Percentiles rank a stretch among this genome's conserved stretches.
Conservation (phyloP, 371 early-diverging fungal genomes). For the Actinomucor elegans region DNA sequence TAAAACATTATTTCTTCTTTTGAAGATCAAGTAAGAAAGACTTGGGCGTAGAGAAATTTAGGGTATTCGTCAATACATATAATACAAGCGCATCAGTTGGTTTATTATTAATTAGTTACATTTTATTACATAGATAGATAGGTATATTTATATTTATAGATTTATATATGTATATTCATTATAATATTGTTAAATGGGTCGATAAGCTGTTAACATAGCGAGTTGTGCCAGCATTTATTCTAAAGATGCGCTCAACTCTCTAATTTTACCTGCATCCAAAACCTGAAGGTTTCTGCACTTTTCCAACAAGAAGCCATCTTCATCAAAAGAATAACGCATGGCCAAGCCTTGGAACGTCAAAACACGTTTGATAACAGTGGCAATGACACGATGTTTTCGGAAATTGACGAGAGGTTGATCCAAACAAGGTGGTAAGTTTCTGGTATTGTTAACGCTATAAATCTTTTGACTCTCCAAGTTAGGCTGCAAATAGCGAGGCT, state of each 20-base stretch:
- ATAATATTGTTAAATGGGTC: no score
- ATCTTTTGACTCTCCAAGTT: conserved; percentile 27
- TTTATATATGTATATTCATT: no score
- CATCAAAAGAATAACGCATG: conserved; percentile 55
- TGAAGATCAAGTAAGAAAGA: no score
- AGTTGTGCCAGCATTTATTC: no score
- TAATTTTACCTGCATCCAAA: conserved; percentile 36
- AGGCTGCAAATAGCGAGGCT: conserved; percentile 54
- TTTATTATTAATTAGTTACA: no score
- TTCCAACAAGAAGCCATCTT: conserved; percentile 41
- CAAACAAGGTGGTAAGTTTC: conserved; percentile 20
- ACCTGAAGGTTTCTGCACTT: conserved; percentile 34
- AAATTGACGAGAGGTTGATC: conserved; percentile 61
- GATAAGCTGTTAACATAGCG: no score
- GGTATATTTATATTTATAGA: no score
- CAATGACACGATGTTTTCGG: conserved; percentile 63
- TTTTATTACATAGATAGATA: no score
- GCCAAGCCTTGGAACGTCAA: conserved; percentile 61
- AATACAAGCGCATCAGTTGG: no score
- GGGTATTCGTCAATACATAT: no score
- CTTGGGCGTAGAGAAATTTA: no score
- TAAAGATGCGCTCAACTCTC: conserved; percentile 32
- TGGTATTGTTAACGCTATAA: conserved; percentile 20
- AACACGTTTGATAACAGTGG: conserved; percentile 64
- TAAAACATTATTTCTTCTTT: no score